phyloP scores from a whole-genome alignment of 192 early-diverging fungal species.

The Paraglomus occultum region DNA sequence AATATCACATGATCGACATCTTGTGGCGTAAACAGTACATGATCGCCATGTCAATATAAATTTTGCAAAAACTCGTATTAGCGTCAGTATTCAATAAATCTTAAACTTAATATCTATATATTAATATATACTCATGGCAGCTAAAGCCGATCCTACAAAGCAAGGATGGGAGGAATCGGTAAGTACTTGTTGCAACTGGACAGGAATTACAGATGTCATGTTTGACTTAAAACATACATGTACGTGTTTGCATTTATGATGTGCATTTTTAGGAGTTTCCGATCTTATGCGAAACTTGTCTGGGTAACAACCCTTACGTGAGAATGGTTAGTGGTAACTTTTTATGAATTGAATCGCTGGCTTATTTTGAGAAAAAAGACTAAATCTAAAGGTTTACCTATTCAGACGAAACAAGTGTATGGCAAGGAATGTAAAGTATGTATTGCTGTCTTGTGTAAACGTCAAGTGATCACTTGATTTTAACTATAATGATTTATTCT shows the following conservation, averaged over 20 bases:
- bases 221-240: neutral
- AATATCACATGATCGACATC: no score
- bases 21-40: no score
- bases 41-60: no score
- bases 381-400: neutral
- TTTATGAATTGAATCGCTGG: neutral
- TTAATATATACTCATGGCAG: slow-evolving; percentile 17
- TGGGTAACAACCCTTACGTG: slow-evolving; percentile 97
- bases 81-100: neutral
- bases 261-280: slow-evolving; percentile 66
- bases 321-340: slow-evolving; percentile 75
- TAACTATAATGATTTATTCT: neutral
- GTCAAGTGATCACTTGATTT: neutral
- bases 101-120: neutral
- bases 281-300: slow-evolving; percentile 94
- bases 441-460: neutral
- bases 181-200: neutral
- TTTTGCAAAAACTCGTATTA: no score
- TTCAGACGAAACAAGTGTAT: slow-evolving; percentile 63
- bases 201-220: neutral
- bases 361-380: neutral
- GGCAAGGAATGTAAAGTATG: slow-evolving; percentile 76
- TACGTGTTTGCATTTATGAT: no score
- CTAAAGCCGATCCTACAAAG: slow-evolving; percentile 59
- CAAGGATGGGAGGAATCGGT: slow-evolving; percentile 64